phyloP scores from a whole-genome alignment of 306 rosid species.

The Sesbania bispinosa region DNA sequence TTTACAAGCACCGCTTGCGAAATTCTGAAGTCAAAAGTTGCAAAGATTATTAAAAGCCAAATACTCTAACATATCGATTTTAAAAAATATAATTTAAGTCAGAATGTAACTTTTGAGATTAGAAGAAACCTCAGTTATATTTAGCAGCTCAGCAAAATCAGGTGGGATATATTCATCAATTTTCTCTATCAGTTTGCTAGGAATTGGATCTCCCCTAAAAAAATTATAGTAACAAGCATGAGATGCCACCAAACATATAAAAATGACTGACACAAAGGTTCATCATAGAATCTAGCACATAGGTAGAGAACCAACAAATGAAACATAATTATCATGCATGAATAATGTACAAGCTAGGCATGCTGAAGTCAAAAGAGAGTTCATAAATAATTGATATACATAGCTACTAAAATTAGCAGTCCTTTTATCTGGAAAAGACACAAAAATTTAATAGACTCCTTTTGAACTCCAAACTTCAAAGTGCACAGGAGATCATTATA shows the following conservation, averaged over 20 bases:
- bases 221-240: conserved; percentile 24
- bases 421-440: background rate
- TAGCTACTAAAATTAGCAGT: conserved; percentile 2
- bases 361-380: conserved; percentile 9
- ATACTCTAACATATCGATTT: background rate
- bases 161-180: conserved; percentile 75
- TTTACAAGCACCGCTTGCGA: conserved; percentile 40
- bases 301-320: conserved; percentile 6
- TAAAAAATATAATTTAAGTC: background rate
- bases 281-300: conserved; percentile 14
- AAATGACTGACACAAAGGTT: conserved; percentile 7
- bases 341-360: background rate
- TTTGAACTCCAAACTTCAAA: background rate
- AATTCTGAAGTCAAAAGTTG: conserved; percentile 51
- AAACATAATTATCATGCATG: conserved; percentile 18
- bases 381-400: conserved; percentile 2
- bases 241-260: conserved; percentile 17
- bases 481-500: background rate
- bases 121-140: conserved; percentile 58
- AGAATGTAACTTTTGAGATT: conserved; percentile 18
- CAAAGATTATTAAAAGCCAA: background rate
- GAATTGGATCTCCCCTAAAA: conserved; percentile 88
- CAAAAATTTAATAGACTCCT: background rate
- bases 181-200: conserved; percentile 65
- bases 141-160: conserved; percentile 54